Base-by-base conservation (phyloP, 2,329 filamentous ascomycete species). In the Aspergillus fructus region DNA sequence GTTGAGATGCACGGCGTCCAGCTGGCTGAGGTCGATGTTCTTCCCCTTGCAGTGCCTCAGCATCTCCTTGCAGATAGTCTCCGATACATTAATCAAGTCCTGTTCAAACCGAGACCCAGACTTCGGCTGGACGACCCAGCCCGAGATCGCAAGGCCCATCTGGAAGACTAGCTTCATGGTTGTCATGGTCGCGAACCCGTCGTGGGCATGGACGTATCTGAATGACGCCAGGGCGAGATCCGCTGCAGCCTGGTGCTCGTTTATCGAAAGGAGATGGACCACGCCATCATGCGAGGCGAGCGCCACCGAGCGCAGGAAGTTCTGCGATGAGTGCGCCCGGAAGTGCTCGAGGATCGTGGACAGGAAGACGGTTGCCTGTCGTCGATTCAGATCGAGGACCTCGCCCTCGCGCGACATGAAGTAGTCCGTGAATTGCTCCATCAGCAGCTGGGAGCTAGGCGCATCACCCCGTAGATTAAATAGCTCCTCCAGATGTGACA, bases 21-120 rank as follows among this genome's bases (percentile, higher is more conserved):
- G 67, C 45, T 75, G 71, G 7, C 75, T 72, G n/a, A 81, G 68
- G 62, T 78, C 77, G 63, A 81, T 73, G 23, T 77, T 72, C 48
- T 74, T 64, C 5, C 67, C 68, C 60, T 71, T 71, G 64, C 77
- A 71, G 40, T 77, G 72, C 2, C 68, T 63, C 0, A 81, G 64
- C 1, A 75, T 75, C 52, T 76, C 73, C 56, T 71, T 70, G 41
- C 79, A 68, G 49, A 80, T 80, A 8, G 66, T 63, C 23, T 68
- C 70, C 3, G 77, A 78, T 0, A 76, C 67, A 6, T 71, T 63
- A 4, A 77, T 68, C 63, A 78, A 70, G 53, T 74, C 73, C 66
- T 76, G 74, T 58, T 21, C 40, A 2, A 17, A 42, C n/a, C 19
- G 40, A 11, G 37, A 21, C 6, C 42, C 73, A 12, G 2, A 63